phyloP scores from a whole-genome alignment of 768 basidiomycete species.

The Lactarius sanguifluus region DNA sequence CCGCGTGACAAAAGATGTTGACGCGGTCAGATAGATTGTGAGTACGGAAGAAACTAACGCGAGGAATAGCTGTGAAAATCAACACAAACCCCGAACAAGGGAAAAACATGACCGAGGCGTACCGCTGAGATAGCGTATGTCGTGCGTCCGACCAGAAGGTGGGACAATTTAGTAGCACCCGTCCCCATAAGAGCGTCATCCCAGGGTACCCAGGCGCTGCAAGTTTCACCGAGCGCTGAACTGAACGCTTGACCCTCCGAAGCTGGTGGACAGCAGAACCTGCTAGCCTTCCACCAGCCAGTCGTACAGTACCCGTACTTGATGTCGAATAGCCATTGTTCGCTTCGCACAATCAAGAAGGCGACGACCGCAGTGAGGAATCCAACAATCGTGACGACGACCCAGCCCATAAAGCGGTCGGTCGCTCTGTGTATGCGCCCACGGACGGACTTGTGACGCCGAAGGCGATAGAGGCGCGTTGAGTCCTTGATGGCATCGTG shows the following conservation, averaged over 20 bases:
- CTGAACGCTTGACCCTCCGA: constrained; percentile 27
- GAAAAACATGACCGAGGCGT: constrained; percentile 35
- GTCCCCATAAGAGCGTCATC: constrained; percentile 49
- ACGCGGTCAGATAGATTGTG: constrained; percentile 85
- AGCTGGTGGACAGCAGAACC: constrained; percentile 72
- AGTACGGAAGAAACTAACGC: constrained; percentile 74
- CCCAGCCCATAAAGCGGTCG: constrained; percentile 84
- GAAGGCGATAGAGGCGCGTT: constrained; percentile 69
- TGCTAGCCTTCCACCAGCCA: constrained; percentile 69
- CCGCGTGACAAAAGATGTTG: constrained; percentile 81
- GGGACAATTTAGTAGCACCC: constrained; percentile 37
- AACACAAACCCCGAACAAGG: not conserved
- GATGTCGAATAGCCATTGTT: constrained; percentile 87
- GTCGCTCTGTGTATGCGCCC: constrained; percentile 60
- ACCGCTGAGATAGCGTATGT: constrained; percentile 80
- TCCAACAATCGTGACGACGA: constrained; percentile 87
- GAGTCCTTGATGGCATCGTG: constrained; percentile 97
- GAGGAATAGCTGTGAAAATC: constrained; percentile 56
- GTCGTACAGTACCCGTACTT: constrained; percentile 86
- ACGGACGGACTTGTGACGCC: constrained; percentile 66
- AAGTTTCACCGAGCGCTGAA: constrained; percentile 39
- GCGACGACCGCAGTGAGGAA: constrained; percentile 83
- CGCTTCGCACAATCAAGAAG: constrained; percentile 80
- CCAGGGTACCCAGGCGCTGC: constrained; percentile 78
- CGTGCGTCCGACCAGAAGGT: constrained; percentile 59